Evolutionary conservation across 1,139 yeast genomes (phyloP), one percentile per base, ranked within the genome.

Genomic region (Pichia sp.): DNA sequence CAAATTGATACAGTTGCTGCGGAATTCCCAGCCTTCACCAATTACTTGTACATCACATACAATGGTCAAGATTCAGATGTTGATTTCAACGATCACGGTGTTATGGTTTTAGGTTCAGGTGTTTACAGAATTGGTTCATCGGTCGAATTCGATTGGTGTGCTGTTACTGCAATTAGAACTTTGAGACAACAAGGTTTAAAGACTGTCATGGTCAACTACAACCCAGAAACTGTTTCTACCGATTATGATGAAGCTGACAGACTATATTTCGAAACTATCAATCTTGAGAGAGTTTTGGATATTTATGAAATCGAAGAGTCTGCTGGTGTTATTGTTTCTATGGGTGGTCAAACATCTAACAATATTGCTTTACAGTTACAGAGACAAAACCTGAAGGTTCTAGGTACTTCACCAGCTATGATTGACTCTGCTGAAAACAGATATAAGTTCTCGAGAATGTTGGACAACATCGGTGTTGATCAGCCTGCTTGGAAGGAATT

Each of bases 401-500:
- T 93, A 66, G 99, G 99, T 74, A 93, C 99, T 52, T 87, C 96
- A 45, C 99, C 99, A 58, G 97, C 90, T 73, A 90, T 90, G 96
- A 93, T 93, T 72, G 99, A 93, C 71, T 86, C 95, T 61, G 99
- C 99, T 62, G 99, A 93, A 77, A 92, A 93, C 75, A 84, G 99
- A 76, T 92, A 90, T 81, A 95, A 93, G 77, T 93, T 93, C 78
- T 90, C 97, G 52, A 88, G 97, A 76, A 92, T 93, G 95, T 81
- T 93, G 77, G 99, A 93, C 74, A 83, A 83, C 66, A 93, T 93
- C 67, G 97, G 96, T 56, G 98, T 93, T 63, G 99, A 93, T 75
- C 99, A 93, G 75, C 99, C 99, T 53, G 97, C 97, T 50, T 93
- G 99, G 99, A 93, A 92, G 74, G 99, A 93, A 75, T 83, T 93